Evolutionary conservation across 768 basidiomycete species (phyloP), one percentile per base, ranked within the genome.

Genomic region (Lactarius akahatsu): DNA sequence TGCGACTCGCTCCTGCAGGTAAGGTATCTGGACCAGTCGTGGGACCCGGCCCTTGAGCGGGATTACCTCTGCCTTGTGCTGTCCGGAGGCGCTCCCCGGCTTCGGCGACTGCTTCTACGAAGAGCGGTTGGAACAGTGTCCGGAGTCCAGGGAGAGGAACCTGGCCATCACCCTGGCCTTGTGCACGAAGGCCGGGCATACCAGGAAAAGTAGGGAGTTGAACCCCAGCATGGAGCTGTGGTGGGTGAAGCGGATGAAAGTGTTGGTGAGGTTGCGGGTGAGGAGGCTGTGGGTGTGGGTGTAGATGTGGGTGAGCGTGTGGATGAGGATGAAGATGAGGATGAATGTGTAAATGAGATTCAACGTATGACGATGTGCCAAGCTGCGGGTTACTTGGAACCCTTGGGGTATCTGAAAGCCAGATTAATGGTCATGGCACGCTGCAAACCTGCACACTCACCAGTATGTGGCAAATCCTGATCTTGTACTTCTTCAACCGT

Each of bases 61-160:
- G 13, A 40, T 16, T 59, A 28, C 59, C 59, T 61, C 64, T 18
- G 26, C 36, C 64, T 30, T 57, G 65, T 36, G 65, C 57, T 16
- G 45, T 47, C 40, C 63, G 67, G 30, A 61, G 41, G 11, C 64
- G 65, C 26, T 62, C 65, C n/a, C 61, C 57, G 34, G 68, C 68
- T 32, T 67, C 52, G 11, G 66, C 59, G 56, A 68, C 52, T n/a
- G 57, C 62, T 34, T 69, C 66, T 16, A 62, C 59, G 34, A 69
- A 38, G 28, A 68, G 61, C 0, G 64, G 68, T 41, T 68, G 64
- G 30, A 69, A 69, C 13, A 69, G 68, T 18, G 68, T 69, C 50
- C 68, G 65, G 4, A 69, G 68, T 26, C 68, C 61, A 7, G 68
- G 68, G 30, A 69, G 68, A 62, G 68, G 65, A 18, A 43, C 62